A percentile compares a stretch with the other conserved stretches of the same genome.
phyloP scores from a whole-genome alignment of 441 rosid genomes.

The Populus trichocarpa region DNA sequence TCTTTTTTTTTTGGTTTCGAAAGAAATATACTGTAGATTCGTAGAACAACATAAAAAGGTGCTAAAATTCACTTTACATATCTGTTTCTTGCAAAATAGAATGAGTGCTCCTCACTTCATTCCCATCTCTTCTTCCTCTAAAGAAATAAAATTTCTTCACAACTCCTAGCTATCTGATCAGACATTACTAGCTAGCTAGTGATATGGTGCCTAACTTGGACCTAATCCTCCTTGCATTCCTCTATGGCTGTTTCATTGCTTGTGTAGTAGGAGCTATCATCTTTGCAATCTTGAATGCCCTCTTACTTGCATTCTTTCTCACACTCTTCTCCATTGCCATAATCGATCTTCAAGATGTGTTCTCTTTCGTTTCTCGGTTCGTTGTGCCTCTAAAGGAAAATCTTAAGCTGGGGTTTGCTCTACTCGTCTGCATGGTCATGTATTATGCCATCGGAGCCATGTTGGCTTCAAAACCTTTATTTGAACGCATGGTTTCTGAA shows the following conservation, averaged over 20 bases:
- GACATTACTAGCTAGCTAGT: neutral
- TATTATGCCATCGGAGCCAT: neutral
- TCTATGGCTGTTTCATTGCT: constrained; percentile 28
- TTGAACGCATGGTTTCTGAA: constrained; percentile 7
- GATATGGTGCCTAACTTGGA: constrained; percentile 34
- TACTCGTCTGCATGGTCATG: constrained; percentile 22
- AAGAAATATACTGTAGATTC: too few relatives aligned
- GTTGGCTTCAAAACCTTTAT: constrained; percentile 16
- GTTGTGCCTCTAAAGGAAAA: constrained; percentile 11
- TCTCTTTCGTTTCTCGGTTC: constrained; percentile 3
- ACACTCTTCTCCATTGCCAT: constrained; percentile 25
- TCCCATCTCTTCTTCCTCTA: constrained; percentile 17
- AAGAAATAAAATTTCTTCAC: neutral
- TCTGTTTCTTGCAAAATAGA: neutral
- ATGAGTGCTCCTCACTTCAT: constrained; percentile 48
- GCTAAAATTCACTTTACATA: neutral
- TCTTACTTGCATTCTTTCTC: constrained; percentile 26
- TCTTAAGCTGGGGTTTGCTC: constrained; percentile 31
- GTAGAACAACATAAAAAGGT: neutral
- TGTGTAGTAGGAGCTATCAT: constrained; percentile 14
- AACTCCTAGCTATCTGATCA: neutral
- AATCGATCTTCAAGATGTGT: constrained; percentile 21
- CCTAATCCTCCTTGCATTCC: constrained; percentile 29
- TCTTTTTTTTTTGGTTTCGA: neutral
- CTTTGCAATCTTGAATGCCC: constrained; percentile 14